These are phyloP conservation scores for Lumnitzera racemosa DNA, from an alignment of 345 rosid species.

Conservation along the genomic window DNA sequence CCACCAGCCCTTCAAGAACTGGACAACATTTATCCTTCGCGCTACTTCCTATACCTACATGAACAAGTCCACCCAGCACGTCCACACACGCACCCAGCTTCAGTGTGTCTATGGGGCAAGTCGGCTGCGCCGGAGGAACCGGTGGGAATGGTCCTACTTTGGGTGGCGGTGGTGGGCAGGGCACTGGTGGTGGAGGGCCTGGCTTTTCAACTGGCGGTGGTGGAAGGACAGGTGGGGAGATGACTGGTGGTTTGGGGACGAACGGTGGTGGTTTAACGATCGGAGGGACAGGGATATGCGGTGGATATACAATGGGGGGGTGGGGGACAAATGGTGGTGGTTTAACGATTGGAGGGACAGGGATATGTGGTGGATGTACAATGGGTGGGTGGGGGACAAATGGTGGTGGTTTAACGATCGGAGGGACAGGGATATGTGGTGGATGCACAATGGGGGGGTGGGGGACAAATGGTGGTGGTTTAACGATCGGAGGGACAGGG, in stretches of 20 bases:
- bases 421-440: slow-evolving; percentile 21
- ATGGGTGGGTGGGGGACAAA: slow-evolving; percentile 17
- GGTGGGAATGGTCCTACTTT: slow-evolving; percentile 14
- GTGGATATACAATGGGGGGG: slow-evolving; percentile 13
- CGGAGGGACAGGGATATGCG: slow-evolving; percentile 13
- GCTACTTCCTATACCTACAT: slow-evolving; percentile 63
- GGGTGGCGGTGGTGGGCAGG: slow-evolving; percentile 31
- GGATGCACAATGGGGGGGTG: slow-evolving; percentile 11
- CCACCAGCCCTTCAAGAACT: slow-evolving; percentile 57
- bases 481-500: slow-evolving; percentile 10
- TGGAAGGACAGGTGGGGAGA: slow-evolving; percentile 5
- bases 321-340: slow-evolving; percentile 17
- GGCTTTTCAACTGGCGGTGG: slow-evolving; percentile 37
- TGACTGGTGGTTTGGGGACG: no score
- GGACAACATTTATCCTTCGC: slow-evolving; percentile 84
- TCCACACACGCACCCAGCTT: slow-evolving; percentile 87
- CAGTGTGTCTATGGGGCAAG: slow-evolving; percentile 68
- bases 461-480: slow-evolving; percentile 1
- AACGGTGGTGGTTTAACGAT: slow-evolving; percentile 5
- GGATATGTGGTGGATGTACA: background rate
- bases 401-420: slow-evolving; percentile 20
- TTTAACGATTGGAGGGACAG: slow-evolving; percentile 13
- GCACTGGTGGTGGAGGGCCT: slow-evolving; percentile 29
- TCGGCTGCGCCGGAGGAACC: slow-evolving; percentile 35
- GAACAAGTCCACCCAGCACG: slow-evolving; percentile 70